Conservation (phyloP, 2,329 filamentous ascomycete species). For the Cylindrodendrum hubeiense region DNA sequence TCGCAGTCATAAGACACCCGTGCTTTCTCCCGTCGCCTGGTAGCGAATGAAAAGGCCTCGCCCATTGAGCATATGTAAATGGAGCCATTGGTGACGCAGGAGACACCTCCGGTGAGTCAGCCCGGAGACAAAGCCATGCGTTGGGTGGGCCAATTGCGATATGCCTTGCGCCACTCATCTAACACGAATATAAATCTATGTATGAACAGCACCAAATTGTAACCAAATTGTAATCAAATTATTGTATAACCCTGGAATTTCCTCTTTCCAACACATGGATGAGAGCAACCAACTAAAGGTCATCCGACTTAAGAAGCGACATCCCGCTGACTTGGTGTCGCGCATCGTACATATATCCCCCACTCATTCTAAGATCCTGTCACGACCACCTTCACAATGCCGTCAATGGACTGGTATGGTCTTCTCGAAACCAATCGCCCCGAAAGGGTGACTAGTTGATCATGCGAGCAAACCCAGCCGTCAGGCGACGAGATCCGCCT, state of each 20-base stretch:
- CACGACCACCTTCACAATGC: not conserved
- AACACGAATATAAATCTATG: too few species aligned
- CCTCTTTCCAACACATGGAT: too few species aligned
- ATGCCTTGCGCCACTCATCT: too few species aligned
- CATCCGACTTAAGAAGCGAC: not conserved
- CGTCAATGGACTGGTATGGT: constrained; percentile 7
- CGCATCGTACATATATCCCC: not conserved
- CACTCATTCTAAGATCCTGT: not conserved
- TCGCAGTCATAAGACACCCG: constrained; percentile 19
- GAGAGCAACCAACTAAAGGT: too few species aligned
- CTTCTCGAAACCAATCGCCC: constrained; percentile 14
- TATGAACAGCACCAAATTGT: too few species aligned
- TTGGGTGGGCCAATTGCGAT: too few species aligned
- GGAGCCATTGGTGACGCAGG: constrained; percentile 54
- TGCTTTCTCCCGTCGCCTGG: not conserved
- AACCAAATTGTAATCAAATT: too few species aligned
- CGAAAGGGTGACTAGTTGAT: constrained; percentile 15
- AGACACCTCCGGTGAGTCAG: constrained; percentile 47
- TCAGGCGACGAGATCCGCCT: not conserved
- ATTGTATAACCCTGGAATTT: too few species aligned
- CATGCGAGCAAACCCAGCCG: not conserved
- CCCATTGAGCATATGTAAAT: constrained; percentile 51
- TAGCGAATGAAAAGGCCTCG: constrained; percentile 40
- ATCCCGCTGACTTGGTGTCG: not conserved
- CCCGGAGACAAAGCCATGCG: constrained; percentile 36